These are phyloP conservation scores for Proliferodiscus dingleyae DNA, from an alignment of 2,329 filamentous ascomycete species.

Conservation along the genomic window DNA sequence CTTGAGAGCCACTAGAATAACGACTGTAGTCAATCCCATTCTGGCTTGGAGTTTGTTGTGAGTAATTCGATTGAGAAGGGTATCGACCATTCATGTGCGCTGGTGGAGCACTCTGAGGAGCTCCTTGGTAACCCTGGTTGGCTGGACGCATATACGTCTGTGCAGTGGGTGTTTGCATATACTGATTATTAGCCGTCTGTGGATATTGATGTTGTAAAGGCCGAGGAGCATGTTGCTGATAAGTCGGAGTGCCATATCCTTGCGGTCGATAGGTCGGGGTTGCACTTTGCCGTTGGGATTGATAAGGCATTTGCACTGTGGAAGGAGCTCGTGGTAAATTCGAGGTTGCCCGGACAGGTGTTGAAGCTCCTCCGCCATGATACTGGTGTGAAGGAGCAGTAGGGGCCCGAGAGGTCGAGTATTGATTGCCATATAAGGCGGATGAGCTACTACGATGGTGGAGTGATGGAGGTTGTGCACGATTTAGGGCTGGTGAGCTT, in stretches of 20 bases:
- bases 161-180: slow-evolving; percentile 20
- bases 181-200: slow-evolving; percentile 21
- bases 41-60: slow-evolving; percentile 22
- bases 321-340: slow-evolving; percentile 26
- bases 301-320: slow-evolving; percentile 25
- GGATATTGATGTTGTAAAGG: slow-evolving; percentile 26
- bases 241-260: slow-evolving; percentile 26
- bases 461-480: slow-evolving; percentile 17
- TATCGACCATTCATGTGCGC: slow-evolving; percentile 25
- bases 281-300: slow-evolving; percentile 22
- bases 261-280: slow-evolving; percentile 25
- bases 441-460: slow-evolving; percentile 25
- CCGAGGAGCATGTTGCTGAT: slow-evolving; percentile 27
- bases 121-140: slow-evolving; percentile 22
- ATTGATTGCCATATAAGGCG: slow-evolving; percentile 32
- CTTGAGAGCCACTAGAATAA: slow-evolving; percentile 22
- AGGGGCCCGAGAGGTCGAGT: slow-evolving; percentile 24
- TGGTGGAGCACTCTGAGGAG: slow-evolving; percentile 21
- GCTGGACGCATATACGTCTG: slow-evolving; percentile 22
- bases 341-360: slow-evolving; percentile 26
- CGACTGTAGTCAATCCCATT: slow-evolving; percentile 25
- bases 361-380: slow-evolving; percentile 21
- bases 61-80: slow-evolving; percentile 22
- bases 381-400: slow-evolving; percentile 22
- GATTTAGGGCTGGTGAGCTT: slow-evolving; percentile 15